Base-by-base conservation (phyloP, 805 yeast species). In the Candida golubevii region DNA sequence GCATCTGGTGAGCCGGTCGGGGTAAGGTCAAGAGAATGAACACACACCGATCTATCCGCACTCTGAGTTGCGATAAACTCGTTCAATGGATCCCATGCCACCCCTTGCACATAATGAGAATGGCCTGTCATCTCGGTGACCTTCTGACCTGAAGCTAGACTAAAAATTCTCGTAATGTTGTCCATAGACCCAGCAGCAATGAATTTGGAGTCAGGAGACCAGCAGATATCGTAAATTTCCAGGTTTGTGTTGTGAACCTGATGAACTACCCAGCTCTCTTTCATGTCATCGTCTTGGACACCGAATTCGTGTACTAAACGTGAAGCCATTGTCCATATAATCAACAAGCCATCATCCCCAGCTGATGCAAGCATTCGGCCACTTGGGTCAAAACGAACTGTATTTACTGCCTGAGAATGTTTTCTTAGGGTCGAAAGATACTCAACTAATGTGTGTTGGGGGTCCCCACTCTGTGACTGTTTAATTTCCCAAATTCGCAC, bases 381-480 rank as follows among this genome's bases (percentile, higher is more conserved):
- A 3, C 62, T 65, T 2, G 83, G 81, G 57, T 79, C 83, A 59
- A 90, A 93, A 41, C 96, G 68, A 6, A 88, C 96, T 30, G 81
- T 90, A 59, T 93, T 93, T 15, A 93, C 97, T 0, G 98, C 97
- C 61, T 89, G 96, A 2, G 93, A 86, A 60, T 93, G 99, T 55
- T 88, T 89, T 3, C 84, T 64, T 40, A 93, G 72, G 0, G 97
- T 88, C 13, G 93, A 78, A 27, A 89, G 67, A 61, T 89, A 91
- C 48, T 82, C 85, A 13, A 89, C 85, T 0, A 77, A 59, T 23
- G 53, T 27, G 4, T 42, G 45, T 31, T 31, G 39, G 12, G 38
- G 46, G 6, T 33, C 42, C 4, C 40, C 33, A 14, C 26, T 14
- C n/a, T 39, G 18, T n/a, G 47, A 35, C 30, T 45, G 29, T 35